phyloP scores from a whole-genome alignment of 129 eudicot species.

The Deinandra increscens region DNA sequence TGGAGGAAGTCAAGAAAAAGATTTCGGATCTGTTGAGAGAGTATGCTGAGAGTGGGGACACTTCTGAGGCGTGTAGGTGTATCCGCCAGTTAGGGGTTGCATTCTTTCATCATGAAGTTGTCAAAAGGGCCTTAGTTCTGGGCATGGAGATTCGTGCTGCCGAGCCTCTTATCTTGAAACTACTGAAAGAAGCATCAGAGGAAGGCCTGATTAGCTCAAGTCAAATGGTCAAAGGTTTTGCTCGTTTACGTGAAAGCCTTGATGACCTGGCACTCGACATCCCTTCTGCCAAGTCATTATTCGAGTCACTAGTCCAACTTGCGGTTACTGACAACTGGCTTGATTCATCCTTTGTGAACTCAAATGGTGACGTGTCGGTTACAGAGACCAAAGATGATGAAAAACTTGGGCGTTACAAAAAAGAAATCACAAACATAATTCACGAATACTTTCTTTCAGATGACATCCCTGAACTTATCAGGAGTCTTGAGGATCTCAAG shows the following conservation, averaged over 20 bases:
- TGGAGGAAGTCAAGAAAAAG: slow-evolving; percentile 84
- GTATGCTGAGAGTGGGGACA: slow-evolving; percentile 79
- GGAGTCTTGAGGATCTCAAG: slow-evolving; percentile 65
- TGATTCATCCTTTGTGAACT: slow-evolving; percentile 52
- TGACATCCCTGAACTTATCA: slow-evolving; percentile 86
- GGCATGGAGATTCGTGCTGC: slow-evolving; percentile 84
- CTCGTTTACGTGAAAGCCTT: slow-evolving; percentile 73
- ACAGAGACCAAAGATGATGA: slow-evolving; percentile 42
- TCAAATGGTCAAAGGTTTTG: slow-evolving; percentile 80
- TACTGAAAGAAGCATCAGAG: slow-evolving; percentile 75
- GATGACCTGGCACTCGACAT: slow-evolving; percentile 92
- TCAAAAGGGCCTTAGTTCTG: slow-evolving; percentile 70
- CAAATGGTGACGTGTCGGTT: slow-evolving; percentile 37
- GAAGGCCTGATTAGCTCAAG: slow-evolving; percentile 93
- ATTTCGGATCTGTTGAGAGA: slow-evolving; percentile 74
- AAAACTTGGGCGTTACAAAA: slow-evolving; percentile 64
- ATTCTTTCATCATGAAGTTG: slow-evolving; percentile 91
- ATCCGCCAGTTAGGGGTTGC: slow-evolving; percentile 79
- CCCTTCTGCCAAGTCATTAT: slow-evolving; percentile 67
- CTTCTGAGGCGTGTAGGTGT: slow-evolving; percentile 88
- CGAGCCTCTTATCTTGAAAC: slow-evolving; percentile 56
- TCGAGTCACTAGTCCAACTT: slow-evolving; percentile 45
- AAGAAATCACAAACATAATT: slow-evolving; percentile 65
- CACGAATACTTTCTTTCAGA: slow-evolving; percentile 89
- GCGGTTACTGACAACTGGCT: slow-evolving; percentile 79